Base-by-base conservation (phyloP, 768 basidiomycete genomes). In the Chalciporus pseudorubinellus region DNA sequence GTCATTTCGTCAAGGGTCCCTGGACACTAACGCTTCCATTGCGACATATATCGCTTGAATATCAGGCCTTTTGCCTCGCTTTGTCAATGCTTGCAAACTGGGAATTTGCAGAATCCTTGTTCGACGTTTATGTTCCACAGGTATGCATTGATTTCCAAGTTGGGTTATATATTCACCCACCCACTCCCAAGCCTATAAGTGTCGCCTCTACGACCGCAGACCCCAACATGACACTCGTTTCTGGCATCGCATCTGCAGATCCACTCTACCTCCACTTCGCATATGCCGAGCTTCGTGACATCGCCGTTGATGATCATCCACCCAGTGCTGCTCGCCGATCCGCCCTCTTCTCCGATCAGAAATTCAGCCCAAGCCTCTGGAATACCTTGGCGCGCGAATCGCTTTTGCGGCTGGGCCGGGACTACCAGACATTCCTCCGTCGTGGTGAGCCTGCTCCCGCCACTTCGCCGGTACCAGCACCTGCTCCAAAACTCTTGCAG, bases 291-390 rank as follows among this genome's bases (percentile, higher is more conserved):
- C 73, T 92, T 36, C 67, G 67, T 10, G 71, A 73, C 4, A 59
- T 88, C 11, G 75, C 84, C 0, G 63, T 68, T n/a, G 77, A 77
- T 19, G 66, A 67, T 6, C 72, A 74, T 4, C 41, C 76, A 3
- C 58, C 70, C 2, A 76, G 76, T 0, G 62, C 70, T 11, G 62
- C 75, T 1, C 76, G 74, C 29, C 76, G 86, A 11, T 75, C 76
- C 0, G 74, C 79, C 0, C 61, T 90, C 1, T 90, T 89, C 59
- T 76, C 76, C 1, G 87, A 90, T 57, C 83, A 86, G 60, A 86
- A 85, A 57, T 79, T 80, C 46, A 74, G 70, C 8, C 84, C 83
- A 0, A 81, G 71, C 46, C 67, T 88, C 9, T 92, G 90, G 89
- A 72, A 71, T 18, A 74, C 74, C 2, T 69, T 90, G 28, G 72